These are phyloP conservation scores for Leucogyrophana mollusca DNA, from an alignment of 768 basidiomycete species.

Conservation along the genomic window DNA sequence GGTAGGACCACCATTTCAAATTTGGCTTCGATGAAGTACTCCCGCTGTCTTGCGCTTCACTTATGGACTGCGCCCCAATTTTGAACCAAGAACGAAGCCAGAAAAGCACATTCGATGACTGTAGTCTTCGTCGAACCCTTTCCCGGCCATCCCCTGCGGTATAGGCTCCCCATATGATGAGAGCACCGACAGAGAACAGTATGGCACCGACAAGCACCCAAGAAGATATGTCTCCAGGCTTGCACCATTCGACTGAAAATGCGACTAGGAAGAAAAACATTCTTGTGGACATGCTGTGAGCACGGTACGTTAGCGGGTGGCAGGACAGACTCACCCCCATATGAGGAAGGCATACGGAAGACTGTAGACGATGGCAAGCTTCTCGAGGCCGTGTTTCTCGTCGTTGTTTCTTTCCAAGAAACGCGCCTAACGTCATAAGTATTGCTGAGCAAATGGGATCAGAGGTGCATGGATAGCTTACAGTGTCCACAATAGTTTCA, in stretches of 20 bases:
- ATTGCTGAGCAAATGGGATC: background rate
- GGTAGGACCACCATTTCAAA: no score
- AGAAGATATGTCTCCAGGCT: conserved; percentile 1
- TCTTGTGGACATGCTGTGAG: conserved; percentile 9
- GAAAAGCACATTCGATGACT: no score
- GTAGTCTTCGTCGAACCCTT: no score
- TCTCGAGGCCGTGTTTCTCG: conserved; percentile 33
- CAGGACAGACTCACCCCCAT: conserved; percentile 43
- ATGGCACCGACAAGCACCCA: conserved; percentile 29
- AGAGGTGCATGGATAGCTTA: conserved; percentile 20
- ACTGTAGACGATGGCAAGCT: conserved; percentile 46
- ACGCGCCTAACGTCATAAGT: background rate
- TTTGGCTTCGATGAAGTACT: no score
- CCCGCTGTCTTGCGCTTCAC: no score
- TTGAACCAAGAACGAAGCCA: no score
- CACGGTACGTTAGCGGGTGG: no score
- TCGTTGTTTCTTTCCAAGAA: no score
- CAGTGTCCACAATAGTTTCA: conserved; percentile 31
- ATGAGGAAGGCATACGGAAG: conserved; percentile 50
- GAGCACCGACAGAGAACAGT: conserved; percentile 24
- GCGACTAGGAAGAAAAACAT: conserved; percentile 28
- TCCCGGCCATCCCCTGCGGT: conserved; percentile 12
- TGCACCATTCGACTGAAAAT: conserved; percentile 23
- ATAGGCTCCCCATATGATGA: conserved; percentile 47
- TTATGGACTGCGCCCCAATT: no score